Percentiles rank a stretch among this genome's conserved stretches.
These are phyloP conservation scores for Wakefieldia striispora DNA, from an alignment of 768 basidiomycete species.

Conservation along the genomic window DNA sequence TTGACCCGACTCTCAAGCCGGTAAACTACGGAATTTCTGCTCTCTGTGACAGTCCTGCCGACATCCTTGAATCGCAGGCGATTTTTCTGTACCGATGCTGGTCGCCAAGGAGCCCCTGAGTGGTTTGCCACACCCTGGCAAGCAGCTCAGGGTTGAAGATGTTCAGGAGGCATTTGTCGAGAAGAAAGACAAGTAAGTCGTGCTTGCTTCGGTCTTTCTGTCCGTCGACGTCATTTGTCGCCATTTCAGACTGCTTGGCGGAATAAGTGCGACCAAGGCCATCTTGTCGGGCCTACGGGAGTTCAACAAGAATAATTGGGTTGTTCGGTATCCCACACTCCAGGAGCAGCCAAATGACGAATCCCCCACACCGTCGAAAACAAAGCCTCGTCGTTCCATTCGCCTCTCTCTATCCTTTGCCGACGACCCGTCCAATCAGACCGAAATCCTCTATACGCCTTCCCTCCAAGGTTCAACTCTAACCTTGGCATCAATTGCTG, in stretches of 20 bases:
- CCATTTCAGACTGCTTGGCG: conserved; percentile 51
- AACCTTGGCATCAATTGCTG: conserved; percentile 53
- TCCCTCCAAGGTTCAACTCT: conserved; percentile 50
- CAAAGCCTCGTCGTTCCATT: conserved; percentile 37
- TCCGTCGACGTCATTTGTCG: background rate
- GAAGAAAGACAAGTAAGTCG: conserved; percentile 69
- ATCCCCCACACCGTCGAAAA: conserved; percentile 28
- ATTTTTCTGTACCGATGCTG: conserved; percentile 13
- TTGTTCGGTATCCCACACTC: conserved; percentile 83
- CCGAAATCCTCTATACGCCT: conserved; percentile 61
- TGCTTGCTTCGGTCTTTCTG: background rate
- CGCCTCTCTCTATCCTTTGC: conserved; percentile 81
- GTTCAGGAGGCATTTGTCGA: conserved; percentile 75
- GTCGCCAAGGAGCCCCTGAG: conserved; percentile 8
- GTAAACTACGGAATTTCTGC: conserved; percentile 3
- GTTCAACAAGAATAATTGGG: conserved; percentile 88
- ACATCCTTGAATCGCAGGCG: conserved; percentile 3
- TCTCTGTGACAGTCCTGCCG: background rate
- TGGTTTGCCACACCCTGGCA: conserved; percentile 11
- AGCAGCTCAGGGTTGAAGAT: conserved; percentile 57
- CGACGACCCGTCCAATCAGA: conserved; percentile 70
- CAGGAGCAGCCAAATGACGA: conserved; percentile 40
- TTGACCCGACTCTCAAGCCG: conserved; percentile 1
- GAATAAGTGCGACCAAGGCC: conserved; percentile 68
- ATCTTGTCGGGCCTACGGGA: conserved; percentile 68